Evolutionary conservation across 2,329 filamentous ascomycete genomes (phyloP), one percentile per base, ranked within the genome.

Genomic region (Chrysosporium queenslandicum): DNA sequence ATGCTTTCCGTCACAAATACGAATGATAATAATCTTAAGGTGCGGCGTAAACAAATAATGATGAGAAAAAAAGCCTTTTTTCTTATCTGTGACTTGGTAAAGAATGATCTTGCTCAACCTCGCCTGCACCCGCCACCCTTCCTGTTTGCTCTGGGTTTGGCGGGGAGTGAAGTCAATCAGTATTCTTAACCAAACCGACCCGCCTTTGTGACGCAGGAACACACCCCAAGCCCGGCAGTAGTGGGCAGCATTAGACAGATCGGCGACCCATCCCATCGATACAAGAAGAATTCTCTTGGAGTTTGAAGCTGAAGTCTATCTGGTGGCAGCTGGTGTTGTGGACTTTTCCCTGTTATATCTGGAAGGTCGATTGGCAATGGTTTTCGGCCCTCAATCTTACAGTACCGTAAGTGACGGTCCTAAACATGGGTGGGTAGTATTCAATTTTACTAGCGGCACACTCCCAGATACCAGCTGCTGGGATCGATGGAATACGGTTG

Each of bases 371-470:
- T 42, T 16, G 30, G 42, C 14, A 25, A 32, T 45, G 6, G 4
- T 20, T 39, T 18, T 21, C n/a, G n/a, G n/a, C n/a, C 16, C 37
- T 47, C 37, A 48, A 25, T 30, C 23, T 49, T 29, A 30, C 34
- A 29, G 18, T 49, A 40, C 36, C 23, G 23, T 41, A 50, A 40
- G 16, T 30, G 25, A 50, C 47, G 14, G 37, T 42, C 37, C 47
- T 21, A 21, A 32, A 42, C 47, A 41, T 32, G 36, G 39, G 36
- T 50, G 47, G 47, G 47, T 50, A 50, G 47, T 14, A 50, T 50
- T 42, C 25, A 32, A 50, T 50, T n/a, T 50, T 50, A 50, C 47
- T 50, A 50, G 46, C 20, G 34, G 21, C 46, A 41, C 46, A 25
- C 46, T 25, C 18, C 45, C 45, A 25, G 29, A 39, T 40, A 39